A percentile compares a stretch with the other conserved stretches of the same genome.
phyloP scores from a whole-genome alignment of 306 rosid species.

The Argentina anserina region DNA sequence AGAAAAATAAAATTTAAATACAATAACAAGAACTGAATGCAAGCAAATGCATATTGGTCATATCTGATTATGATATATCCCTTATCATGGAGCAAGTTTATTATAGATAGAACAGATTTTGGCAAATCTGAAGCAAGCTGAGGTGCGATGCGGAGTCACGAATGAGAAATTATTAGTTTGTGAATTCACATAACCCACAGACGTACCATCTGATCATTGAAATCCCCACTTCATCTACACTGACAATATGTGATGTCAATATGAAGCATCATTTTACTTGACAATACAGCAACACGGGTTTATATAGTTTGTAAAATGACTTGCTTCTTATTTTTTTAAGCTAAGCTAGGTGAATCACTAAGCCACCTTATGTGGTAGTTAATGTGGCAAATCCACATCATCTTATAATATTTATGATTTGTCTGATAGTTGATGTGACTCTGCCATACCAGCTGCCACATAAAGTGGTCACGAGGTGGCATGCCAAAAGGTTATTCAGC shows the following conservation, averaged over 20 bases:
- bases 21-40: neutral
- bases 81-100: neutral
- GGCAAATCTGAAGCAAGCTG: neutral
- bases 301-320: neutral
- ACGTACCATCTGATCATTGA: neutral
- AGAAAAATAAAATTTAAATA: neutral
- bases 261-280: neutral
- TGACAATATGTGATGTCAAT: neutral
- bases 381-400: neutral
- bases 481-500: neutral
- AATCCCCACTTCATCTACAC: neutral
- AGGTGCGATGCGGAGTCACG: neutral
- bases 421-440: neutral
- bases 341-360: neutral
- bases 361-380: neutral
- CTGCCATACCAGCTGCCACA: neutral
- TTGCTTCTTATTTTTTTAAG: neutral
- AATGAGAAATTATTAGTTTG: neutral
- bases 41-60: constrained; percentile 3
- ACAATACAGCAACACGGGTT: neutral
- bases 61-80: neutral
- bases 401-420: too few relatives aligned
- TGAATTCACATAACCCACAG: neutral
- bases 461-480: neutral
- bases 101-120: neutral